Conservation (phyloP, 2,329 filamentous ascomycete species). For the Didymosphaeria variabile region DNA sequence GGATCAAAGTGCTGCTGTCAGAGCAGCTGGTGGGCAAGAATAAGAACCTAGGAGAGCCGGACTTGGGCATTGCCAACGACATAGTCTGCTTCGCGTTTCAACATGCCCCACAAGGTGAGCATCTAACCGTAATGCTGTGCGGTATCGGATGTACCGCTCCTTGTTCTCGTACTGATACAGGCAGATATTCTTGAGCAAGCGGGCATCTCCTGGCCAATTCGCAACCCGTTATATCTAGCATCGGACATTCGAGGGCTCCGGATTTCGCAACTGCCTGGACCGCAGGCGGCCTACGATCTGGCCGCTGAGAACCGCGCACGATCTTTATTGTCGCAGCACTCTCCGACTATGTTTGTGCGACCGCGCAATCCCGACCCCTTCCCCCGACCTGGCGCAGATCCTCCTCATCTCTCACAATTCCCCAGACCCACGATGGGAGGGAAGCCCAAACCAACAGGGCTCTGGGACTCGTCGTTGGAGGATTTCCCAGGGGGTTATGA, state of each 20-base stretch:
- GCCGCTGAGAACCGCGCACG: constrained; percentile 17
- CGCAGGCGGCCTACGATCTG: constrained; percentile 13
- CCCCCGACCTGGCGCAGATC: constrained; percentile 27
- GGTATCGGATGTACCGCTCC: neutral
- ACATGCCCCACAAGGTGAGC: constrained; percentile 78
- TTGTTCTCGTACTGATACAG: constrained; percentile 22
- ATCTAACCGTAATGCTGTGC: neutral
- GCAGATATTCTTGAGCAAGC: constrained; percentile 76
- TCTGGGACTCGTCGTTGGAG: constrained; percentile 29
- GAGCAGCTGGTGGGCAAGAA: constrained; percentile 67
- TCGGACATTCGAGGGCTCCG: constrained; percentile 11
- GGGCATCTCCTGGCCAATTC: constrained; percentile 80
- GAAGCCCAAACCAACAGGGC: constrained; percentile 11
- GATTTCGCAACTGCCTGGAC: neutral
- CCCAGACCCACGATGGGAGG: constrained; percentile 19
- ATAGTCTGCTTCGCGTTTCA: constrained; percentile 83
- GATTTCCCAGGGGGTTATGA: constrained; percentile 26
- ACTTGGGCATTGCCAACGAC: constrained; percentile 74
- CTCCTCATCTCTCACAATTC: constrained; percentile 28
- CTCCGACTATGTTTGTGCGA: constrained; percentile 20
- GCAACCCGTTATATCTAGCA: constrained; percentile 40
- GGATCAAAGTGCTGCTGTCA: constrained; percentile 79
- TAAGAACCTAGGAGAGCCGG: constrained; percentile 27
- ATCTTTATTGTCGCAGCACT: constrained; percentile 23
- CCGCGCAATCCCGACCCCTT: constrained; percentile 27